Conservation (phyloP, 1,284 basidiomycete genomes). For the Pseudozyma tsukubaensis region DNA sequence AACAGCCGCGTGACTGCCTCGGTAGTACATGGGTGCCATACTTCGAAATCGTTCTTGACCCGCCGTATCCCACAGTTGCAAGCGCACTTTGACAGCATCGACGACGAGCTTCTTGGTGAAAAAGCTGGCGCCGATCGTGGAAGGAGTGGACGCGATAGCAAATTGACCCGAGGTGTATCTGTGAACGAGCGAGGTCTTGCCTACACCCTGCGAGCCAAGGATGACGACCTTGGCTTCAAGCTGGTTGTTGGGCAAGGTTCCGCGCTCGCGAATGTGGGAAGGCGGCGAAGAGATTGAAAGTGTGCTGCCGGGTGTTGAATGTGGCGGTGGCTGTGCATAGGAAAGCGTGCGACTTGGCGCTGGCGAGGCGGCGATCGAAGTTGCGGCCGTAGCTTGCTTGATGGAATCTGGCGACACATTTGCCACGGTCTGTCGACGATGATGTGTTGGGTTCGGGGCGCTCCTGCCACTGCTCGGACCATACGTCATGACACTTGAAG, state of each 20-base stretch:
- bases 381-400: constrained; percentile 8
- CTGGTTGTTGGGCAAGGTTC: constrained; percentile 43
- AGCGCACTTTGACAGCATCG: constrained; percentile 84
- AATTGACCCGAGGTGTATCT: constrained; percentile 84
- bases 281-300: constrained; percentile 16
- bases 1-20: constrained; percentile 95
- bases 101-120: constrained; percentile 92
- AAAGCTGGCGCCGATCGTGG: constrained; percentile 94
- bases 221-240: constrained; percentile 96
- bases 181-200: constrained; percentile 92
- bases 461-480: constrained; percentile 34
- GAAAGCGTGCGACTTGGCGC: constrained; percentile 21
- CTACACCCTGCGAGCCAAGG: constrained; percentile 94
- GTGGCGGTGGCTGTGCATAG: constrained; percentile 19
- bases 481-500: constrained; percentile 26
- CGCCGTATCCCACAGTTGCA: constrained; percentile 89
- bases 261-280: constrained; percentile 24
- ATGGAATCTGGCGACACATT: constrained; percentile 27
- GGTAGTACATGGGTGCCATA: constrained; percentile 99
- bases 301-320: constrained; percentile 9
- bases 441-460: constrained; percentile 20
- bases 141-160: constrained; percentile 66
- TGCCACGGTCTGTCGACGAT: constrained; percentile 44
- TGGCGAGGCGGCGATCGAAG: constrained; percentile 13
- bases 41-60: constrained; percentile 93